Evolutionary conservation across 305 asterid genomes (phyloP).

Genomic region (Fraxinus velutina): DNA sequence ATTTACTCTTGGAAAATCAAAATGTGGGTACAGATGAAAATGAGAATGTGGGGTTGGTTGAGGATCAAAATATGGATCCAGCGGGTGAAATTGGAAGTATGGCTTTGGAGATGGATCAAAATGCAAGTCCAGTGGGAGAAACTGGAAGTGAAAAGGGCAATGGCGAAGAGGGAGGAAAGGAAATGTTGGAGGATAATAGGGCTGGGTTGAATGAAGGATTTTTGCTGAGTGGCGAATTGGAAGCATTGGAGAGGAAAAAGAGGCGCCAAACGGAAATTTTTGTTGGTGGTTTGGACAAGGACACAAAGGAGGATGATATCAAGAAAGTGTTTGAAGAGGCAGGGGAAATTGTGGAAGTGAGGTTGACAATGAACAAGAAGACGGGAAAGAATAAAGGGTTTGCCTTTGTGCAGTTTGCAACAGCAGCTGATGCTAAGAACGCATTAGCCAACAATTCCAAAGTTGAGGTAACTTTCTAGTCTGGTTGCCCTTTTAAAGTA

Average conservation of each 20-base stretch:
- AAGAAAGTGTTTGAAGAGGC: constrained; percentile 49
- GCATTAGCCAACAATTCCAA: constrained; percentile 50
- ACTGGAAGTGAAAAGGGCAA: constrained; percentile 18
- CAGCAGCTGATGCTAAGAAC: constrained; percentile 59
- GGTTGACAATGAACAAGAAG: constrained; percentile 40
- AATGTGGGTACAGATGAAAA: constrained; percentile 15
- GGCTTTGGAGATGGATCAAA: constrained; percentile 20
- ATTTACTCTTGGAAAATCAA: constrained; percentile 16
- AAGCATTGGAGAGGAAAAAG: constrained; percentile 53
- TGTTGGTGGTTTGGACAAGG: constrained; percentile 62
- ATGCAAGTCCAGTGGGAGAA: constrained; percentile 15
- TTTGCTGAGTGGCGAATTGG: constrained; percentile 49
- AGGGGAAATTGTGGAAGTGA: constrained; percentile 51
- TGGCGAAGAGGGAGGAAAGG: constrained; percentile 20
- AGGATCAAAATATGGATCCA: constrained; percentile 13
- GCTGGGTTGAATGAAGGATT: constrained; percentile 29
- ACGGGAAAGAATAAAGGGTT: constrained; percentile 61
- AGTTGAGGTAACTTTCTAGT: constrained; percentile 50
- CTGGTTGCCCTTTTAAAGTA: constrained; percentile 3
- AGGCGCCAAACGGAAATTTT: constrained; percentile 57
- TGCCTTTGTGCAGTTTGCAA: constrained; percentile 63
- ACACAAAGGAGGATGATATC: constrained; percentile 53
- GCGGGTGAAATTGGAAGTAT: constrained; percentile 21
- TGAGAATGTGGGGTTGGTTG: constrained; percentile 22
- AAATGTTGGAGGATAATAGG: constrained; percentile 28